Evolutionary conservation across 208 protist species (phyloP).

Genomic region (Leishmania aethiopica): DNA sequence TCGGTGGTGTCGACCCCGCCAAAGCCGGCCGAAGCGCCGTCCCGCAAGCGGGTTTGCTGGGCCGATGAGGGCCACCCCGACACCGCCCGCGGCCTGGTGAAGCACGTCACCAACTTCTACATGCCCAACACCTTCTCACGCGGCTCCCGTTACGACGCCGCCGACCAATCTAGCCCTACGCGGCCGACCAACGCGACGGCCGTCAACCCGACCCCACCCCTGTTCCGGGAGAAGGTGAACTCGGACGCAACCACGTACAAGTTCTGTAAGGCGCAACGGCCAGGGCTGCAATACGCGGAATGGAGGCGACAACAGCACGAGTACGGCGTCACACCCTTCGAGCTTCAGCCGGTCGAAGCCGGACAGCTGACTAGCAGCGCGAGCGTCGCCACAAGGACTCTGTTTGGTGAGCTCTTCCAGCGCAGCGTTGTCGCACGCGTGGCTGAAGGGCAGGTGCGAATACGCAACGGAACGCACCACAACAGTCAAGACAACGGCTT

Average conservation of each 20-base stretch:
- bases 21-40: conserved; percentile 8
- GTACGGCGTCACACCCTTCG: conserved; percentile 29
- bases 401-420: conserved; percentile 56
- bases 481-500: conserved; percentile 10
- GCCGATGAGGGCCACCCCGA: conserved; percentile 38
- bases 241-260: conserved; percentile 57
- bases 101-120: conserved; percentile 65
- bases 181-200: conserved; percentile 21
- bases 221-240: conserved; percentile 53
- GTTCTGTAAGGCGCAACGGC: conserved; percentile 58
- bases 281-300: conserved; percentile 47
- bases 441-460: conserved; percentile 30
- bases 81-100: conserved; percentile 36
- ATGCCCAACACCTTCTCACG: conserved; percentile 40
- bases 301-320: conserved; percentile 47
- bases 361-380: not conserved
- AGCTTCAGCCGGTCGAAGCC: conserved; percentile 16
- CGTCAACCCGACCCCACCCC: conserved; percentile 33
- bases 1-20: not conserved
- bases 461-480: conserved; percentile 25
- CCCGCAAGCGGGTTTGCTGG: conserved; percentile 60
- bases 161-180: conserved; percentile 24
- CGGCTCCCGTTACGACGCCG: conserved; percentile 6
- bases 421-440: conserved; percentile 26
- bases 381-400: conserved; percentile 14